Conservation (phyloP, 2,329 filamentous ascomycete species). For the Chaetomium globosum region DNA sequence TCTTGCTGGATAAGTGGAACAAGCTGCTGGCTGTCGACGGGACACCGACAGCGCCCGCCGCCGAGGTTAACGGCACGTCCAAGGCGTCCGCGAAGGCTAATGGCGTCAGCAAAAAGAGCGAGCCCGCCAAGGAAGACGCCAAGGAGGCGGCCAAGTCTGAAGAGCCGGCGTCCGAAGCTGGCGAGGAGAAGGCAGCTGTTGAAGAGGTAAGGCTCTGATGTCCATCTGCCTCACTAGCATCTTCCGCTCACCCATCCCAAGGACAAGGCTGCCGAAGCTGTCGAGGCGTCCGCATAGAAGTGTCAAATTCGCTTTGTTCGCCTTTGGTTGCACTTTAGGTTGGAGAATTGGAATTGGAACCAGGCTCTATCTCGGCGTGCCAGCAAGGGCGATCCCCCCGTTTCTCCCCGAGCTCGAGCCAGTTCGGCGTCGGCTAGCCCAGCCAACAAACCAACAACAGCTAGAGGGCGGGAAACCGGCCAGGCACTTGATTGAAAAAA, state of each 20-base stretch:
- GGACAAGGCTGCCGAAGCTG: conserved; percentile 41
- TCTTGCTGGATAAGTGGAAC: conserved; percentile 86
- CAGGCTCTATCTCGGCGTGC: background rate
- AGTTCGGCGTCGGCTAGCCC: background rate
- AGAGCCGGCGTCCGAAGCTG: conserved; percentile 35
- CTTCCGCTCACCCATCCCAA: conserved; percentile 15
- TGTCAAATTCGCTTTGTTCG: too few species aligned
- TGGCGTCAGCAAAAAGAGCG: conserved; percentile 46
- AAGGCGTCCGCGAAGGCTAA: conserved; percentile 45
- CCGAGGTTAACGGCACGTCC: conserved; percentile 50
- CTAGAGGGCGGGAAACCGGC: background rate
- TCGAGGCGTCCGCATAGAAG: conserved; percentile 45
- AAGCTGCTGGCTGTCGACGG: conserved; percentile 70
- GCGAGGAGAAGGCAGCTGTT: conserved; percentile 41
- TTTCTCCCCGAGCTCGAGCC: too few species aligned
- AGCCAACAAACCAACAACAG: background rate
- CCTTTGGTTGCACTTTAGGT: background rate
- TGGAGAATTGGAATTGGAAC: too few species aligned
- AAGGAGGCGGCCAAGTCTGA: conserved; percentile 45
- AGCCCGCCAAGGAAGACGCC: conserved; percentile 43
- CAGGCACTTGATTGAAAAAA: background rate
- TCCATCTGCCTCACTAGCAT: background rate
- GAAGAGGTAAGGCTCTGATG: conserved; percentile 43
- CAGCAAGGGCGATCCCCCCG: background rate
- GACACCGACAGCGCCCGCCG: conserved; percentile 37